Percentiles rank a stretch among this genome's conserved stretches.
phyloP scores from a whole-genome alignment of 495 filamentous ascomycete species.

The Aspergillus leporis region DNA sequence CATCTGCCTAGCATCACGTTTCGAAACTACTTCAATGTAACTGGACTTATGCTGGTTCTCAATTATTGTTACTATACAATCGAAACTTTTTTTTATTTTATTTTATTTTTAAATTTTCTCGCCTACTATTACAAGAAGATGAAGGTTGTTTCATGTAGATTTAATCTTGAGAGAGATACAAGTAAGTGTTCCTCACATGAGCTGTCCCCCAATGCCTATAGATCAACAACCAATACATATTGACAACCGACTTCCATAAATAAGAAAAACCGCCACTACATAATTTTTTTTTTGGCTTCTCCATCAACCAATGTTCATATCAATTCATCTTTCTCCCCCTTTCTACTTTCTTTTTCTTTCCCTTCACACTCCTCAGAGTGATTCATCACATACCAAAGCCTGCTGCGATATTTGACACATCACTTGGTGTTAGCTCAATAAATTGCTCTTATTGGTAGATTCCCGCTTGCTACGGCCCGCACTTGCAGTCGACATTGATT shows the following conservation, averaged over 20 bases:
- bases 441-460: conserved; percentile 4
- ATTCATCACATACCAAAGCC: conserved; percentile 10
- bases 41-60: too few species aligned
- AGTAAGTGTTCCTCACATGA: too few species aligned
- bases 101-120: too few species aligned
- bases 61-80: too few species aligned
- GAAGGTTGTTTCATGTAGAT: too few species aligned
- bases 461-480: conserved; percentile 4
- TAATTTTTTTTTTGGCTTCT: conserved; percentile 3
- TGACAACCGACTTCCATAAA: neutral
- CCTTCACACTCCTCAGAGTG: conserved; percentile 5
- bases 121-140: too few species aligned
- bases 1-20: too few species aligned
- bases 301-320: neutral
- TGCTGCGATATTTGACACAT: conserved; percentile 6
- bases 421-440: neutral
- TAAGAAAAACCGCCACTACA: neutral
- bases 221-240: too few species aligned
- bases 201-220: too few species aligned
- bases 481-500: conserved; percentile 1
- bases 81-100: too few species aligned
- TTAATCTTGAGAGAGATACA: too few species aligned
- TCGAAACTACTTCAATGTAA: too few species aligned
- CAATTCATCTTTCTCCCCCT: neutral
- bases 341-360: neutral